Evolutionary conservation across 495 filamentous ascomycete genomes (phyloP).

Genomic region (Aspergillus campestris): DNA sequence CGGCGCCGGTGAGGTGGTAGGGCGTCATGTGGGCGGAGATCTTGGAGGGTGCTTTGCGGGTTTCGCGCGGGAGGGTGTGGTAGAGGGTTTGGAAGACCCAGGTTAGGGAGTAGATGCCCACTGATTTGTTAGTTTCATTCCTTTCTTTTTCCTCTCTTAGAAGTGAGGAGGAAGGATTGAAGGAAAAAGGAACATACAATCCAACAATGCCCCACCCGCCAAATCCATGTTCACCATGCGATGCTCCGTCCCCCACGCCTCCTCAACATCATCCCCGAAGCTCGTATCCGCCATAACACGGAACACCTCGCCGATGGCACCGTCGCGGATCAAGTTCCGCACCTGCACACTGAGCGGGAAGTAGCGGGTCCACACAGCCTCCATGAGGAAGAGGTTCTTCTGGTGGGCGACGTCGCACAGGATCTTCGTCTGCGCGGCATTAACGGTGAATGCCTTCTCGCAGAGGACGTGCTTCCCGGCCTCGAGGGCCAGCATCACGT

Average conservation of each 20-base stretch:
- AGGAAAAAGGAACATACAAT: constrained; percentile 39
- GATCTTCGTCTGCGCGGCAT: constrained; percentile 68
- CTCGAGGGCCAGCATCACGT: constrained; percentile 70
- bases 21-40: constrained; percentile 59
- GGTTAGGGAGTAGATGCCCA: constrained; percentile 83
- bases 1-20: constrained; percentile 70
- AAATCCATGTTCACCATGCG: constrained; percentile 85
- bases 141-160: no score
- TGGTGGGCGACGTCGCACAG: constrained; percentile 63
- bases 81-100: constrained; percentile 94
- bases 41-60: constrained; percentile 47
- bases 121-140: constrained; percentile 20
- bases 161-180: no score
- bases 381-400: constrained; percentile 91
- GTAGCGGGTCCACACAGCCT: constrained; percentile 92
- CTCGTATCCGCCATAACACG: constrained; percentile 67
- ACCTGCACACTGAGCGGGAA: constrained; percentile 78
- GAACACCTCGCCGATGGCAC: constrained; percentile 67
- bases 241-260: constrained; percentile 47
- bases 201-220: constrained; percentile 76
- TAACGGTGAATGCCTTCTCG: constrained; percentile 91
- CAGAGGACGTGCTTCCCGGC: constrained; percentile 86
- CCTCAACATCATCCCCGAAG: constrained; percentile 43
- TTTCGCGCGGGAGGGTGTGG: constrained; percentile 54
- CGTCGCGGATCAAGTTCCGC: constrained; percentile 56